Evolutionary conservation across 2,329 filamentous ascomycete genomes (phyloP), one percentile per base, ranked within the genome.

Genomic region (Diplodia scrobiculata): DNA sequence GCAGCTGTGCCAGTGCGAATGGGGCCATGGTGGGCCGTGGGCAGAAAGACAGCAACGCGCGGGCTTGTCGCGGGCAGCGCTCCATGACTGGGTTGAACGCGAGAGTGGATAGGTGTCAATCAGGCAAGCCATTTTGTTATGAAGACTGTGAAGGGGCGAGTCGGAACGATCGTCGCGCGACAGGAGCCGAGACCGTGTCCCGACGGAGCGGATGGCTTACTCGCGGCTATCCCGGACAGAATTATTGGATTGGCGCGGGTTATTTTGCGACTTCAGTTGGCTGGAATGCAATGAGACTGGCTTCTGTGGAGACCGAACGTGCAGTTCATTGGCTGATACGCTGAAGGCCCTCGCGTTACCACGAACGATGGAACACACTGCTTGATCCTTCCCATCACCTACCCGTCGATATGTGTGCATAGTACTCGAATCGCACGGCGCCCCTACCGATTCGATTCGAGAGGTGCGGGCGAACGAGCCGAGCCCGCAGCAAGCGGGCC

Each of bases 311-410:
- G 36, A 34, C 54, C 3, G 55, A 13, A 25, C 27, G 25, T 27
- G 14, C 29, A 38, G 5, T 50, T 50, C 45, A 27, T 62, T 50
- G 58, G 58, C 58, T 50, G 58, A 25, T n/a, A 45, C 29, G 58
- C 19, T 62, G 58, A 45, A 62, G 45, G 58, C 58, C 58, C 58
- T 62, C 58, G 58, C 58, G 36, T 50, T n/a, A 45, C 38, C 55
- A 48, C 48, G 55, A 48, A 60, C 55, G 51, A 45, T 19, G 29
- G n/a, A 58, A 58, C 36, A 11, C 29, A 11, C 29, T 54, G 21
- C 27, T n/a, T 7, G 21, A n/a, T 53, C 50, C 27, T 21, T 58
- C 21, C 17, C 17, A 25, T 25, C 52, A 34, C 5, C 53, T 54
- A 19, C 54, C 11, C 52, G n/a, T 14, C 54, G 36, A 45, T 58